Evolutionary conservation across 345 rosid genomes (phyloP).

Genomic region (Lepidium didymum): DNA sequence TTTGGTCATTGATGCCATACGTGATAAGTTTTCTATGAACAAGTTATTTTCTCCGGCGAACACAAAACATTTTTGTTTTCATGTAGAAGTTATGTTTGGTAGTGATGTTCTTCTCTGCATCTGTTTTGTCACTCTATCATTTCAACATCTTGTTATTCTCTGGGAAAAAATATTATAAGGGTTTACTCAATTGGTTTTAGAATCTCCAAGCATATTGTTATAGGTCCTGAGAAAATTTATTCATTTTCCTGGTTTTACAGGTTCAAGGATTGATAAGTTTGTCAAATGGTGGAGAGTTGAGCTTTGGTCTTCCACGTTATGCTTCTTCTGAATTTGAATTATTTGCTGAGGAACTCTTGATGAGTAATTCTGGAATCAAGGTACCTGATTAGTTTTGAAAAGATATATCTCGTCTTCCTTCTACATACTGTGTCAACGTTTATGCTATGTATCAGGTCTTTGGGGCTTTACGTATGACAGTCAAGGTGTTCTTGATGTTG

Average conservation of each 20-base stretch:
- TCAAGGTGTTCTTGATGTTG: conserved; percentile 95
- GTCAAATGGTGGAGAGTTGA: conserved; percentile 57
- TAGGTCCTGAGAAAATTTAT: background rate
- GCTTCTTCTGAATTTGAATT: conserved; percentile 91
- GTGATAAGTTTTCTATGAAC: background rate
- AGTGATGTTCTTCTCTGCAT: background rate
- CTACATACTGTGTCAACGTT: background rate
- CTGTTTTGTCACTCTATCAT: background rate
- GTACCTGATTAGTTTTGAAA: conserved; percentile 24
- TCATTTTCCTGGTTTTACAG: conserved; percentile 25
- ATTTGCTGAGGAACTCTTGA: conserved; percentile 84
- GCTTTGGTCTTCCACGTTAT: conserved; percentile 82
- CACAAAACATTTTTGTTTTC: background rate
- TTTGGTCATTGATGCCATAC: background rate
- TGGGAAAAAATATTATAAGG: background rate
- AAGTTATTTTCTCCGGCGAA: background rate
- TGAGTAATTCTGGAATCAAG: conserved; percentile 83
- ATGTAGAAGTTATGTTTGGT: background rate
- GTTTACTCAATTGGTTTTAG: background rate
- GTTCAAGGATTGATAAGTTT: conserved; percentile 90
- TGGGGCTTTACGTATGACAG: conserved; percentile 96
- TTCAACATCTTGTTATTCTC: background rate
- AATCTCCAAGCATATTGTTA: background rate
- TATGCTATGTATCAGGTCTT: conserved; percentile 52
- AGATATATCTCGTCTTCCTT: background rate